Evolutionary conservation across 202 grass and related monocot genomes (phyloP), one percentile per base, ranked within the genome.

Genomic region (Zoysia matrella): DNA sequence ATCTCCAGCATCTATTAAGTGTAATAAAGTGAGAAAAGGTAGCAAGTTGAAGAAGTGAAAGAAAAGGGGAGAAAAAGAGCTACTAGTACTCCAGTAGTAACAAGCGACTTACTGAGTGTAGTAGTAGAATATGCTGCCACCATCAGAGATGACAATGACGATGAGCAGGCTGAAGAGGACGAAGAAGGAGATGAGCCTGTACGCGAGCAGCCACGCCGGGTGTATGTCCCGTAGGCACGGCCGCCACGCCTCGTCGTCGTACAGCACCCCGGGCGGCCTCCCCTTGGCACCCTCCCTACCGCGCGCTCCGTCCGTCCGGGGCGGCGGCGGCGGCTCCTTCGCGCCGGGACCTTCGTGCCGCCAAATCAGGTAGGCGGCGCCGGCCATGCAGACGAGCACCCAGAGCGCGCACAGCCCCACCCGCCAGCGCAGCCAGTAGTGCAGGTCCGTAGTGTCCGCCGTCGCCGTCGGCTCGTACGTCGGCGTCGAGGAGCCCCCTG

Each of bases 151-250:
- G 84, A 92, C 52, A 46, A 90, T 95, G 79, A 95, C 85, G 48
- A 95, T 83, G 78, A 95, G 90, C 51, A 95, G 43, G 43, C 84
- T 87, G 47, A 95, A 81, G 52, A 95, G 85, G 58, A 92, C 83
- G 68, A 95, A 88, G 75, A 95, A 95, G 14, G 93, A 90, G 60
- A 90, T 69, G 71, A 95, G 79, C 73, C 93, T 79, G 79, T 79
- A 95, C 0, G 79, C 90, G 16, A 95, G 85, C 14, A 95, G 80
- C 90, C 93, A 95, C 1, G 93, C 93, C 47, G 93, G 93, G 60
- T 92, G 93, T 70, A 95, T 92, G 65, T 95, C 93, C n/a, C 84
- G 84, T 53, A 95, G 84, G 76, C 93, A 95, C 0, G 93, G 93
- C 47, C 93, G 85, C 93, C 93, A 95, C 56, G 90, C 54, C 69